Evolutionary conservation across 768 basidiomycete genomes (phyloP).

Genomic region (Kwoniella pini): DNA sequence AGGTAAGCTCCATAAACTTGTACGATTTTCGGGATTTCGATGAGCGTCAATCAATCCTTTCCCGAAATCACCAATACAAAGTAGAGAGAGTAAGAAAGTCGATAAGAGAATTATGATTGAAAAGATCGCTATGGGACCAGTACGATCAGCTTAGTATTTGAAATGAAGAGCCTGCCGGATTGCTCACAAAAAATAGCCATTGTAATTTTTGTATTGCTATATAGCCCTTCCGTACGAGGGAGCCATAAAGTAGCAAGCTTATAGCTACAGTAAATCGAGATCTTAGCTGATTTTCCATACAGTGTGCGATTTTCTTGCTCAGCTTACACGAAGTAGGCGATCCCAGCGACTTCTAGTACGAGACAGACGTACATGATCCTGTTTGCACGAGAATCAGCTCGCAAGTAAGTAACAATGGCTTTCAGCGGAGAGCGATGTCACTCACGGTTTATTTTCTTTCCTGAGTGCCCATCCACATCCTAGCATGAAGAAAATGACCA

Average conservation of each 20-base stretch:
- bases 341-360: conserved; percentile 31
- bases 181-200: conserved; percentile 42
- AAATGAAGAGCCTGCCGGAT: neutral
- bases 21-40: conserved; percentile 24
- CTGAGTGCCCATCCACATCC: conserved; percentile 39
- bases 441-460: conserved; percentile 39
- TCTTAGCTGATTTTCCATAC: too few relatives aligned
- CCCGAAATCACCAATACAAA: conserved; percentile 41
- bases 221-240: conserved; percentile 29
- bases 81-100: conserved; percentile 35
- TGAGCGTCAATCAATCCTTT: conserved; percentile 39
- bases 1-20: conserved; percentile 15
- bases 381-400: too few relatives aligned
- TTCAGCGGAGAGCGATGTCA: neutral
- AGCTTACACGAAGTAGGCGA: conserved; percentile 48
- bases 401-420: neutral
- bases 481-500: conserved; percentile 29
- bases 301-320: too few relatives aligned
- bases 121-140: conserved; percentile 27
- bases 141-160: neutral
- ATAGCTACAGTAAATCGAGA: conserved; percentile 27
- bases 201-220: conserved; percentile 40
- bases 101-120: conserved; percentile 41
- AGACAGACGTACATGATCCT: conserved; percentile 34
- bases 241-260: conserved; percentile 45